These are phyloP conservation scores for Stagonosporopsis cucurbitacearum DNA, from an alignment of 2,329 filamentous ascomycete species.

Conservation along the genomic window DNA sequence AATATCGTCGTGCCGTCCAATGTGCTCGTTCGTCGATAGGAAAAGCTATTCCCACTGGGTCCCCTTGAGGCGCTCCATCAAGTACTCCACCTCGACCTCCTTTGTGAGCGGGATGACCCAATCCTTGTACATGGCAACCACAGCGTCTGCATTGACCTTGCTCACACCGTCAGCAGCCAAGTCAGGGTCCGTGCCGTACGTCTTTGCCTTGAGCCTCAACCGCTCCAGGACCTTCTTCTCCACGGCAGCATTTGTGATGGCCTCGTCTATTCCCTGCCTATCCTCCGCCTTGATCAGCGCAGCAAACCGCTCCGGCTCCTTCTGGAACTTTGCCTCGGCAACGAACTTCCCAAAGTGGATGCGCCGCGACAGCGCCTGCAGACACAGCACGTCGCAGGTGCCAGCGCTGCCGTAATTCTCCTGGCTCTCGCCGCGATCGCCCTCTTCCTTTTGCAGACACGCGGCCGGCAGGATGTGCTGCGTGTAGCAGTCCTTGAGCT, in stretches of 20 bases:
- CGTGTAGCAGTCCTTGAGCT: slow-evolving; percentile 86
- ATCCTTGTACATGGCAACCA: slow-evolving; percentile 60
- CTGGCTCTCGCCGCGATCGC: slow-evolving; percentile 81
- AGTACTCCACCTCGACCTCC: slow-evolving; percentile 95
- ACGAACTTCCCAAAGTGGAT: slow-evolving; percentile 99
- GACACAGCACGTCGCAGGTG: slow-evolving; percentile 85
- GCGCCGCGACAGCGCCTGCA: slow-evolving; percentile 87
- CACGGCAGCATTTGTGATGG: slow-evolving; percentile 88
- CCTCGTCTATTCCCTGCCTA: slow-evolving; percentile 79
- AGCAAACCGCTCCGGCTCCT: slow-evolving; percentile 81
- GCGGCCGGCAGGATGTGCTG: slow-evolving; percentile 81
- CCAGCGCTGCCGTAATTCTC: slow-evolving; percentile 96
- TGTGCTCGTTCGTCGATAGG: neutral
- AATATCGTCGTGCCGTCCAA: too few species aligned
- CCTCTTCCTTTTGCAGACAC: slow-evolving; percentile 77
- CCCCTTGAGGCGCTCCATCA: slow-evolving; percentile 85
- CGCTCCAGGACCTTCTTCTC: slow-evolving; percentile 91
- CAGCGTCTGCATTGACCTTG: slow-evolving; percentile 90
- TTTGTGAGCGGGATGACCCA: slow-evolving; percentile 98
- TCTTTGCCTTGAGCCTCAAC: slow-evolving; percentile 85
- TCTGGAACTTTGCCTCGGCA: slow-evolving; percentile 91
- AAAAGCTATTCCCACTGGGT: slow-evolving; percentile 53
- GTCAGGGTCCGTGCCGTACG: slow-evolving; percentile 90
- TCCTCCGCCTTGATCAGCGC: slow-evolving; percentile 82
- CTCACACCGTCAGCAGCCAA: slow-evolving; percentile 62